A percentile compares a stretch with the other conserved stretches of the same genome.
These are phyloP conservation scores for Amaranthus cruentus DNA, from an alignment of 148 eudicot species.

Conservation along the genomic window DNA sequence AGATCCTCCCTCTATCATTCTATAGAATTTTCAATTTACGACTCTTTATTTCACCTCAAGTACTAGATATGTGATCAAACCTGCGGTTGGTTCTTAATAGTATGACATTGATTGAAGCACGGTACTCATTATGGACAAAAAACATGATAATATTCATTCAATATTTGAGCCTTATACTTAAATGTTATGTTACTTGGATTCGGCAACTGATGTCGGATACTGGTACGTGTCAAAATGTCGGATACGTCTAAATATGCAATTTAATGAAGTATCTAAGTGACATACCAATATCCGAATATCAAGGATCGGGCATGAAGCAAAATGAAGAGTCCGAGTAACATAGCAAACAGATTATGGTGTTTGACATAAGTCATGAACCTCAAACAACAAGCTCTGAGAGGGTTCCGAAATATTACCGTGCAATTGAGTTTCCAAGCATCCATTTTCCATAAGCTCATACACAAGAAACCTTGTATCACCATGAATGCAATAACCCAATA, in stretches of 20 bases:
- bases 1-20: conserved; percentile 10
- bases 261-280: too few species aligned
- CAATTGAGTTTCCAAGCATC: conserved; percentile 53
- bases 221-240: not conserved
- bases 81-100: too few species aligned
- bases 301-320: too few species aligned
- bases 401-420: conserved; percentile 40
- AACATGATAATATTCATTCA: too few species aligned
- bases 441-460: conserved; percentile 60
- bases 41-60: not conserved
- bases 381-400: not conserved
- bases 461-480: conserved; percentile 51
- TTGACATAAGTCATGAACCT: not conserved
- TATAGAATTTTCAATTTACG: not conserved
- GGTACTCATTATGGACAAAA: too few species aligned
- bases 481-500: conserved; percentile 56
- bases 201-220: not conserved
- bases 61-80: not conserved
- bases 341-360: too few species aligned
- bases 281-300: too few species aligned
- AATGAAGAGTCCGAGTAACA: not conserved
- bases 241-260: too few species aligned
- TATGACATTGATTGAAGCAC: too few species aligned
- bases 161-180: not conserved
- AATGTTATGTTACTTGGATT: not conserved